Base-by-base conservation (phyloP, 139 green algal genomes). In the Ettlia oleoabundans region DNA sequence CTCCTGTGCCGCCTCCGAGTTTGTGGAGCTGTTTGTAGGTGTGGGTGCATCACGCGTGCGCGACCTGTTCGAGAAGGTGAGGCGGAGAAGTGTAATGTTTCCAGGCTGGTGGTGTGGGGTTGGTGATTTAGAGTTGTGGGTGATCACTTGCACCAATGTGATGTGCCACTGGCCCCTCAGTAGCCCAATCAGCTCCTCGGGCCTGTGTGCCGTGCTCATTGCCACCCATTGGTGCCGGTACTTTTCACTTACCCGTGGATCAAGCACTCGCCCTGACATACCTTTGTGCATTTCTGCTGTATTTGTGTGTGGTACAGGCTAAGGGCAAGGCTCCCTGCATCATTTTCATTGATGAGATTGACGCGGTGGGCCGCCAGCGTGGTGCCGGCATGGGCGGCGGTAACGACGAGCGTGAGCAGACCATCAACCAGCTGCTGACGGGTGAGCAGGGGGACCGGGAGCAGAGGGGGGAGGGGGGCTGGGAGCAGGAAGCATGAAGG, bases 11-110 rank as follows among this genome's bases (percentile, higher is more conserved):
- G 97, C 95, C 68, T 98, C 94, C 1, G 97, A 99, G 90, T 99
- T 99, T 85, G 97, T 99, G 75, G 97, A 99, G 93, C 95, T 99
- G 91, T 99, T 99, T 89, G 97, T 99, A n/a, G 97, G 97, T 77
- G 97, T 99, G 78, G 97, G 97, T 41, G 97, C 97, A 8, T 96
- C 92, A 26, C 93, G 97, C 65, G 96, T 99, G 69, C 86, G 97
- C 30, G 97, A 99, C 84, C 94, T 99, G 42, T 99, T 99, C 87
- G 95, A 97, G 86, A 98, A 99, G 93, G 94, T 94, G 61, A 67
- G 90, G 22, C 9, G 33, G 1, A 0, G 10, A n/a, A 38, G 2
- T 69, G 62, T 38, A 40, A 9, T 5, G 62, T 5, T 69, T n/a
- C 4, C 62, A 5, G 28, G 62, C 55, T n/a, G n/a, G 47, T 10